phyloP scores from a whole-genome alignment of 106 monocot genomes.

The Apostasia ramifera region DNA sequence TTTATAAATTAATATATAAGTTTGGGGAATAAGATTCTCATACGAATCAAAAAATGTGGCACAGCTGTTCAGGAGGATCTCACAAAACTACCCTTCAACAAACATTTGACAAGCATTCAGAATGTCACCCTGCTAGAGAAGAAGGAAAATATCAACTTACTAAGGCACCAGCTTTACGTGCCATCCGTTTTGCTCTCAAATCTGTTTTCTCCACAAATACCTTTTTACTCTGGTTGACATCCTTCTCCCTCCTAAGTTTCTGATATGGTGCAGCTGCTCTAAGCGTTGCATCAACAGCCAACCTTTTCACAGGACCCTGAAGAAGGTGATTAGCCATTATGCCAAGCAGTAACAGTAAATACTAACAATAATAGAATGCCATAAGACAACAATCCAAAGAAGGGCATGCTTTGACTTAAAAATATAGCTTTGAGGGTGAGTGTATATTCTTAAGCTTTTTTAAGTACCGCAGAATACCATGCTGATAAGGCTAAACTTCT shows the following conservation, averaged over 20 bases:
- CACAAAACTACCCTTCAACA: not conserved
- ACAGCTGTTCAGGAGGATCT: not conserved
- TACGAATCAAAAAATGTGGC: too few relatives aligned
- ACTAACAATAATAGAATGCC: too few relatives aligned
- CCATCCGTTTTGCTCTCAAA: slow-evolving; percentile 99
- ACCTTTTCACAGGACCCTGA: slow-evolving; percentile 87
- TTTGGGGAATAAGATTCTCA: too few relatives aligned
- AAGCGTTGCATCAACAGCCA: slow-evolving; percentile 98
- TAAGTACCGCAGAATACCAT: too few relatives aligned
- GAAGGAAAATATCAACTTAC: slow-evolving; percentile 27
- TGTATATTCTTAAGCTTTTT: too few relatives aligned
- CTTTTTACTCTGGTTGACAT: slow-evolving; percentile 52
- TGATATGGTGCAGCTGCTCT: slow-evolving; percentile 99
- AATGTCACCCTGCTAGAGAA: not conserved
- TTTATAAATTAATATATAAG: too few relatives aligned
- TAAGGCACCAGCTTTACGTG: slow-evolving; percentile 91
- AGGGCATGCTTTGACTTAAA: too few relatives aligned
- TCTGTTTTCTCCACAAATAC: slow-evolving; percentile 95
- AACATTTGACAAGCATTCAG: not conserved
- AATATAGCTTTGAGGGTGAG: too few relatives aligned
- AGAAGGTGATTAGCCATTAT: slow-evolving; percentile 3
- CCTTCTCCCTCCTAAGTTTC: slow-evolving; percentile 81
- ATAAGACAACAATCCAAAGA: too few relatives aligned
- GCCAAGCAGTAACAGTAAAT: not conserved
- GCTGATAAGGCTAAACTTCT: too few relatives aligned